Percentiles rank a stretch among this genome's conserved stretches.
phyloP scores from a whole-genome alignment of 2,329 filamentous ascomycete genomes.

The Xylariaceae sp. region DNA sequence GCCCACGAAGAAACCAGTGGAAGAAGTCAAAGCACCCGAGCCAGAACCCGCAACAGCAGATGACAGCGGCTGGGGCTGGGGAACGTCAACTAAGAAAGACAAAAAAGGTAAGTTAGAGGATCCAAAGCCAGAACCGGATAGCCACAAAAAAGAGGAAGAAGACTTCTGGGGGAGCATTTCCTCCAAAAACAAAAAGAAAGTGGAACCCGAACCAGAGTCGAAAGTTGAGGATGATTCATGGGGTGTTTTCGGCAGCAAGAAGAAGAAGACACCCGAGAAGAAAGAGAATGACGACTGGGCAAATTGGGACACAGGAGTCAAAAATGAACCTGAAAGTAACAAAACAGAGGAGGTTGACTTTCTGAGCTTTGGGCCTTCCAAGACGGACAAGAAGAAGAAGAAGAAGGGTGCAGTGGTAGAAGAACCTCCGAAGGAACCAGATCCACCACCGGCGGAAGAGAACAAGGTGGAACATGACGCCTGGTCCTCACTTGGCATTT shows the following conservation, averaged over 20 bases:
- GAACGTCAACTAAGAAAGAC: constrained; percentile 15
- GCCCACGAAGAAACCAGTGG: constrained; percentile 17
- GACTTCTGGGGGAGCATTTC: constrained; percentile 29
- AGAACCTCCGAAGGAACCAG: constrained; percentile 12
- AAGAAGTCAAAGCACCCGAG: constrained; percentile 31
- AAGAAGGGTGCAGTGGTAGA: constrained; percentile 21
- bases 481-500: constrained; percentile 20
- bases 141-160: constrained; percentile 19
- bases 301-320: constrained; percentile 19
- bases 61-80: constrained; percentile 25
- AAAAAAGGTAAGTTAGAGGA: constrained; percentile 27
- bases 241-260: constrained; percentile 24
- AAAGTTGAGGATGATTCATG: constrained; percentile 19
- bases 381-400: constrained; percentile 32
- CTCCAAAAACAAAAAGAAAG: constrained; percentile 20
- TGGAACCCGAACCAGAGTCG: constrained; percentile 5
- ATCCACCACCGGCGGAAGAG: constrained; percentile 2
- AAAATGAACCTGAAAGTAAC: constrained; percentile 42
- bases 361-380: constrained; percentile 17
- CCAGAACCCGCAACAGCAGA: constrained; percentile 18
- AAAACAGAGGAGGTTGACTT: constrained; percentile 20
- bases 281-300: constrained; percentile 30
- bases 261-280: constrained; percentile 24
- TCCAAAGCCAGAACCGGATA: constrained; percentile 1
- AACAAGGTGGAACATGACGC: constrained; percentile 19